Evolutionary conservation across 768 basidiomycete species (phyloP), one percentile per base, ranked within the genome.

Genomic region (Mycena polygramma): DNA sequence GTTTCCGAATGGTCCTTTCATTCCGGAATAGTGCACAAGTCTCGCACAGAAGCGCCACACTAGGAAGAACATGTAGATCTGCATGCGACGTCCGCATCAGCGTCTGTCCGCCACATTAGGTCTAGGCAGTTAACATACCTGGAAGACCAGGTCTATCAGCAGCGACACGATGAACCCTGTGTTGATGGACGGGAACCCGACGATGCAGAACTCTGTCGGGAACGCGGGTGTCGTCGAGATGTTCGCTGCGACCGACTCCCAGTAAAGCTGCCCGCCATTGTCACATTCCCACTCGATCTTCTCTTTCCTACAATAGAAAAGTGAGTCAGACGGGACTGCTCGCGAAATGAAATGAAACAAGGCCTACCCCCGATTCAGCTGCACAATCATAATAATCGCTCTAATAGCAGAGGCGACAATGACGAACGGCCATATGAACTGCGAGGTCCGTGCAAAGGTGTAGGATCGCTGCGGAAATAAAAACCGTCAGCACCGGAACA

Each of bases 61-160:
- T 79, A 92, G 81, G 84, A 93, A 92, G 79, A 86, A 89, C 90
- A 93, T 91, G 84, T 93, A 93, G 59, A 91, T 76, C 92, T 92
- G 74, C 72, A 41, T 63, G n/a, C 43, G 41, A 58, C 57, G 13
- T 46, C 15, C 46, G 9, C 30, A 46, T 70, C 63, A 67, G 66
- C 53, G 22, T 17, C 59, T 54, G 22, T 73, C 73, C 68, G 77
- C 69, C 72, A 73, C 68, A 73, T 46, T 58, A 46, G 7, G 4
- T 30, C 30, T 17, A 22, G 6, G 54, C 66, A 72, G 54, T 30
- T 30, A 30, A 80, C 80, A 73, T 70, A 91, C 92, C 88, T 93
- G 91, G 82, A 88, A 91, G 53, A 79, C 88, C 58, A 93, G 81
- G 81, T 93, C 91, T 66, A 87, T 86, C 45, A 92, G 78, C 72